Base-by-base conservation (phyloP, 805 yeast genomes). In the Metschnikowia reukaufii region DNA sequence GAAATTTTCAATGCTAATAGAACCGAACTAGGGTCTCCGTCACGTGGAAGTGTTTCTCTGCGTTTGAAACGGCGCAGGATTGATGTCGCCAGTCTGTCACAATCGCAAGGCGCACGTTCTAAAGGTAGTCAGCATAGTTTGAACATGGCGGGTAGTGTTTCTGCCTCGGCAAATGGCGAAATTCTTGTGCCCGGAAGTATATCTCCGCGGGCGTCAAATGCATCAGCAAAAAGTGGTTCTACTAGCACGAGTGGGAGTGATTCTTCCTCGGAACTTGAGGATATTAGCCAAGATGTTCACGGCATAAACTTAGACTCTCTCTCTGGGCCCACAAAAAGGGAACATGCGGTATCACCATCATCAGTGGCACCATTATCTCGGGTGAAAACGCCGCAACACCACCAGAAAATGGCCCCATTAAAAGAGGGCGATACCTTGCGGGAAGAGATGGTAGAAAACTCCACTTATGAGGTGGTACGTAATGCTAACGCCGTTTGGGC, bases 401-500 rank as follows among this genome's bases (percentile, higher is more conserved):
- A 2, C 8, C 8, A 25, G 12, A 25, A 25, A 13, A 4, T 13
- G 29, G 29, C 12, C 8, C 29, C 12, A n/a, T 20, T 18, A 3
- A 16, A 25, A 1, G 40, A 37, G 16, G 31, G 21, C 8, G 36
- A 32, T 8, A 19, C 32, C 8, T 16, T 16, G 13, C 39, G 41
- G 2, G 44, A 29, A 6, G 38, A 35, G 9, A 16, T 31, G 18
- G 36, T 40, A 9, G 39, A 13, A 12, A 38, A 8, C 23, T 32
- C 39, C 15, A 16, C 35, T 7, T 25, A 32, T 30, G 45, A 44
- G 1, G 47, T 54, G 18, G 55, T 67, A 19, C 16, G 23, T 6
- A 48, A 55, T 30, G 44, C 44, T 0, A 50, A 52, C 6, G 72
- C 78, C 37, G 83, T 82, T 1, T 82, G 84, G 84, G 81, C 79